Conservation (phyloP, 2,329 filamentous ascomycete species). For the Fusarium nodosum region DNA sequence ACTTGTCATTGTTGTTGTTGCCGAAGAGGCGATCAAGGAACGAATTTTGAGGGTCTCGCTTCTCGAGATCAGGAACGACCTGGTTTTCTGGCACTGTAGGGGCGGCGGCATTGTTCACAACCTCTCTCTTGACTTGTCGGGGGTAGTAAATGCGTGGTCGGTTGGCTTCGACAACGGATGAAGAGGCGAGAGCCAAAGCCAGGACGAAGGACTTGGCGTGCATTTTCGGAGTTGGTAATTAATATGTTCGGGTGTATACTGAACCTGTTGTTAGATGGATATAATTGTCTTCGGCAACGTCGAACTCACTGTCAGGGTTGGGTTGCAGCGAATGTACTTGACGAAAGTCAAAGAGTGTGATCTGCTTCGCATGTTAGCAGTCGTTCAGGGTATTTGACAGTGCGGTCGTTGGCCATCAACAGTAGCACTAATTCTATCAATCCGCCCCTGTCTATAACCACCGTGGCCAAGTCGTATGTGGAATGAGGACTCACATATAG, state of each 20-base stretch:
- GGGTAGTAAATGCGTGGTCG: constrained; percentile 70
- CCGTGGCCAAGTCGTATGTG: not conserved
- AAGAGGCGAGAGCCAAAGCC: constrained; percentile 63
- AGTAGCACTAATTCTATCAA: not conserved
- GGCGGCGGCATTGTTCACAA: constrained; percentile 55
- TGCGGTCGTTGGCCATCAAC: not conserved
- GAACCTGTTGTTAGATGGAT: constrained; percentile 19
- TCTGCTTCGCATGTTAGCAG: constrained; percentile 42
- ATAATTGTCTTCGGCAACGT: not conserved
- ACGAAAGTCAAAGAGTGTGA: constrained; percentile 68
- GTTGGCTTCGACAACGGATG: constrained; percentile 60
- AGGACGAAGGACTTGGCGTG: constrained; percentile 62
- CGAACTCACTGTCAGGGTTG: constrained; percentile 62
- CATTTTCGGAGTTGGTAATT: constrained; percentile 55
- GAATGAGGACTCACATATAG: constrained; percentile 47
- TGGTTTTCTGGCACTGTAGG: constrained; percentile 54
- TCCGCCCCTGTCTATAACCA: not conserved
- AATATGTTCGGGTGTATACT: constrained; percentile 48
- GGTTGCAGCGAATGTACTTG: constrained; percentile 71
- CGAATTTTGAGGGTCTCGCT: constrained; percentile 42
- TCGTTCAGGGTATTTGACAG: not conserved
- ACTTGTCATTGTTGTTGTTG: constrained; percentile 10
- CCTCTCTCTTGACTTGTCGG: constrained; percentile 67
- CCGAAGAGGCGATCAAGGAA: constrained; percentile 46
- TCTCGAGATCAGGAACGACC: constrained; percentile 23